These are phyloP conservation scores for Solanum chiquidenum DNA, from an alignment of 257 asterid species.

Conservation along the genomic window DNA sequence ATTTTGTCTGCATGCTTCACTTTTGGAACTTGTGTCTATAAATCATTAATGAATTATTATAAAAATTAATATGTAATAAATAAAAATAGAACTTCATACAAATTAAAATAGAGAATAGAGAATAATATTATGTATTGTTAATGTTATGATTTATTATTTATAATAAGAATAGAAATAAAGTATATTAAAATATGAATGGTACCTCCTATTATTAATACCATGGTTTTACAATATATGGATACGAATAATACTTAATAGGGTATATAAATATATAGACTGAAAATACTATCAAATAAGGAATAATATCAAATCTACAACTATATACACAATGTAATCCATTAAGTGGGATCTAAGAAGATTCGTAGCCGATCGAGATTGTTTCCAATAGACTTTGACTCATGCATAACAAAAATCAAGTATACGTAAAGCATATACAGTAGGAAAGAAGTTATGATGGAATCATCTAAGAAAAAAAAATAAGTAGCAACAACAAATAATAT, in stretches of 20 bases:
- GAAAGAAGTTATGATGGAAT: background rate
- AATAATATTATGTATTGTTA: background rate
- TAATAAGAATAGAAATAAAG: background rate
- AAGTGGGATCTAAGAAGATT: background rate
- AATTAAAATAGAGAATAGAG: background rate
- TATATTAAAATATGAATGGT: background rate
- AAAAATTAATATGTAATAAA: background rate
- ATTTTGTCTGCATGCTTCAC: constrained; percentile 18
- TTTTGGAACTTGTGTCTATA: constrained; percentile 16
- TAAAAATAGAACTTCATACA: background rate
- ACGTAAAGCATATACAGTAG: background rate
- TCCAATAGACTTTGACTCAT: background rate
- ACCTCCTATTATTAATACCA: background rate
- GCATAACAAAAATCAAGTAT: background rate
- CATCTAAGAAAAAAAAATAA: background rate
- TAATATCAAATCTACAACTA: background rate
- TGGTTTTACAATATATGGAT: background rate
- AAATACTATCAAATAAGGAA: background rate
- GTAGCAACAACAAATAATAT: background rate
- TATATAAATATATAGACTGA: background rate
- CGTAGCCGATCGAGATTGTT: rapidly evolving
- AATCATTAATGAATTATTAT: background rate
- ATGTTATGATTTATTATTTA: background rate
- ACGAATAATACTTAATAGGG: background rate
- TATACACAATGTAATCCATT: background rate